Percentiles rank a stretch among this genome's conserved stretches.
These are phyloP conservation scores for Gentiana macrophylla DNA, from an alignment of 257 asterid genomes.

Conservation along the genomic window DNA sequence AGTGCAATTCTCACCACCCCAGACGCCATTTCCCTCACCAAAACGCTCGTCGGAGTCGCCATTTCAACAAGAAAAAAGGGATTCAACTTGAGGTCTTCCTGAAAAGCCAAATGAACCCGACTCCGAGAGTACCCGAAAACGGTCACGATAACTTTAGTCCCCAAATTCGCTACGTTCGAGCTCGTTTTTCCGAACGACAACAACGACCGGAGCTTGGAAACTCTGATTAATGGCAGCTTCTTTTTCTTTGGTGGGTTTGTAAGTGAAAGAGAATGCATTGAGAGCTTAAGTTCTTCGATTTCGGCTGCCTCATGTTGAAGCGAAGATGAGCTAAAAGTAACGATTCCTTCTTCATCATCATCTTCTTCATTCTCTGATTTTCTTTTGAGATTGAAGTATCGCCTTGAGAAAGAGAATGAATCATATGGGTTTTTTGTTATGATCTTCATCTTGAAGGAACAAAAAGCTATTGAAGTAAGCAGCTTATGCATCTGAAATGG, in stretches of 20 bases:
- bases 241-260: constrained; percentile 25
- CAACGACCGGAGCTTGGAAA: constrained; percentile 43
- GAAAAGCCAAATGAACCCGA: constrained; percentile 70
- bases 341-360: constrained; percentile 47
- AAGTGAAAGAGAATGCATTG: constrained; percentile 27
- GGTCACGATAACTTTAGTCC: constrained; percentile 57
- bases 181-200: constrained; percentile 29
- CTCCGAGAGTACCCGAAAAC: constrained; percentile 81
- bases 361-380: constrained; percentile 45
- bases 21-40: constrained; percentile 85
- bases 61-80: constrained; percentile 68
- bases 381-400: constrained; percentile 65
- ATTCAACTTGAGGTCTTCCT: constrained; percentile 43
- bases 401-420: constrained; percentile 76
- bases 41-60: constrained; percentile 59
- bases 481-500: no score
- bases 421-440: constrained; percentile 52
- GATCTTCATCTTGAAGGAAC: constrained; percentile 40
- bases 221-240: constrained; percentile 31
- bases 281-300: constrained; percentile 10
- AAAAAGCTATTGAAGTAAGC: no score
- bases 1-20: constrained; percentile 75
- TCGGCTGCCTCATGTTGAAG: constrained; percentile 14
- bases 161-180: constrained; percentile 35
- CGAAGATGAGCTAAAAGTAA: constrained; percentile 27